phyloP scores from a whole-genome alignment of 192 early-diverging fungal species.

The Thoreauomyces humboldtii region DNA sequence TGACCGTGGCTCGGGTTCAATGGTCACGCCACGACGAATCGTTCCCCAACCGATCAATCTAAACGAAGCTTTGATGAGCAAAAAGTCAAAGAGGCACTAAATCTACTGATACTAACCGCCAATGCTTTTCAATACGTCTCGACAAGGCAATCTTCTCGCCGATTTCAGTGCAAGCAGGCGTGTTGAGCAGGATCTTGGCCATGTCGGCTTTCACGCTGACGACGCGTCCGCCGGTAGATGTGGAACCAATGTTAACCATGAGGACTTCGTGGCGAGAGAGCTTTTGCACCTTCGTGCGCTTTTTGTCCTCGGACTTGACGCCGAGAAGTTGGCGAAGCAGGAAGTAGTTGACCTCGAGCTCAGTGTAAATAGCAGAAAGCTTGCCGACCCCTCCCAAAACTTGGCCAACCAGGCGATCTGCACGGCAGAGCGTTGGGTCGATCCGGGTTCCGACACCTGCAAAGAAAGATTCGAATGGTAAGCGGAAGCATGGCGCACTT shows the following conservation, averaged over 20 bases:
- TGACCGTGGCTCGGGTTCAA: slow-evolving; percentile 50
- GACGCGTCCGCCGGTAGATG: slow-evolving; percentile 91
- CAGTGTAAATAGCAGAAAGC: slow-evolving; percentile 89
- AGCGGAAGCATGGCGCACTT: slow-evolving; percentile 3
- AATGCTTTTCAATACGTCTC: slow-evolving; percentile 95
- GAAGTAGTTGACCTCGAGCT: slow-evolving; percentile 96
- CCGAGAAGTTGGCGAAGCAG: slow-evolving; percentile 93
- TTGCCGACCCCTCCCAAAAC: slow-evolving; percentile 90
- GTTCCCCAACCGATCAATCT: slow-evolving; percentile 98
- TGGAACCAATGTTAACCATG: slow-evolving; percentile 96
- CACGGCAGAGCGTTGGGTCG: slow-evolving; percentile 94
- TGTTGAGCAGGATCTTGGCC: slow-evolving; percentile 89
- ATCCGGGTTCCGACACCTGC: slow-evolving; percentile 89
- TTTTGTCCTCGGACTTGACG: slow-evolving; percentile 97
- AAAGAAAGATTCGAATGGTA: background rate
- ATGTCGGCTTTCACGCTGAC: slow-evolving; percentile 89
- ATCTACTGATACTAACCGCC: slow-evolving; percentile 66
- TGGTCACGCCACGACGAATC: slow-evolving; percentile 79
- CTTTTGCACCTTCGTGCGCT: slow-evolving; percentile 95
- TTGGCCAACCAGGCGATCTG: slow-evolving; percentile 94
- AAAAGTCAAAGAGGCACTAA: slow-evolving; percentile 8
- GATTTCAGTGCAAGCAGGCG: slow-evolving; percentile 91
- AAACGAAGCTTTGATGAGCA: slow-evolving; percentile 4
- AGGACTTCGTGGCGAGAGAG: slow-evolving; percentile 89
- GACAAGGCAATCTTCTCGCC: slow-evolving; percentile 95